A percentile compares a stretch with the other conserved stretches of the same genome.
phyloP scores from a whole-genome alignment of 768 basidiomycete genomes.

The Nidularia pulvinata region DNA sequence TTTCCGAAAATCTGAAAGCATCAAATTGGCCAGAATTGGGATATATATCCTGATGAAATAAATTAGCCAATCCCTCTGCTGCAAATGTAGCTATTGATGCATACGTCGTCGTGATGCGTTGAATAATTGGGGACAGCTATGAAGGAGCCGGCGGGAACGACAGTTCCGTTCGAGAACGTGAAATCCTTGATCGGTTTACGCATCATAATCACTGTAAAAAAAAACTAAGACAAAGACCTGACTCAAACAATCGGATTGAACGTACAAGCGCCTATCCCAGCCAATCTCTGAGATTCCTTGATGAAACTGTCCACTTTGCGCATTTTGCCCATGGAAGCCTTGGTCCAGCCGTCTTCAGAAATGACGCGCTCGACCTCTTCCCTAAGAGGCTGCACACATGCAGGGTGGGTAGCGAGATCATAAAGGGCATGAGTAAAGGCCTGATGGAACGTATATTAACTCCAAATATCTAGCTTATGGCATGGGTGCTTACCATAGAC shows the following conservation, averaged over 20 bases:
- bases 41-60: conserved; percentile 28
- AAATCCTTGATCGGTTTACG: conserved; percentile 19
- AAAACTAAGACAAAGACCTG: background rate
- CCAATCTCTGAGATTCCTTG: conserved; percentile 32
- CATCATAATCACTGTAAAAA: conserved; percentile 13
- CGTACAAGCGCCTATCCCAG: conserved; percentile 9
- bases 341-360: conserved; percentile 26
- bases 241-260: background rate
- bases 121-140: conserved; percentile 17
- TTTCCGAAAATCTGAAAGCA: conserved; percentile 44
- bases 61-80: background rate
- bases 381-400: conserved; percentile 21
- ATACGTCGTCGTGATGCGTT: conserved; percentile 16
- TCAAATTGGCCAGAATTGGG: conserved; percentile 38
- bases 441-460: conserved; percentile 7
- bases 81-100: background rate
- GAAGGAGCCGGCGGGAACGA: conserved; percentile 19
- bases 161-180: conserved; percentile 22
- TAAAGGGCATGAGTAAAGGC: conserved; percentile 21
- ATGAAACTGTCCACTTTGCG: conserved; percentile 41
- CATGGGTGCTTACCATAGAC: conserved; percentile 21
- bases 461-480: too few species aligned
- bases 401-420: conserved; percentile 20
- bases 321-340: conserved; percentile 28
- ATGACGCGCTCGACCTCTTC: conserved; percentile 34